A percentile compares a stretch with the other conserved stretches of the same genome.
These are phyloP conservation scores for Dichotomopilus funicola DNA, from an alignment of 2,329 filamentous ascomycete species.

Conservation along the genomic window DNA sequence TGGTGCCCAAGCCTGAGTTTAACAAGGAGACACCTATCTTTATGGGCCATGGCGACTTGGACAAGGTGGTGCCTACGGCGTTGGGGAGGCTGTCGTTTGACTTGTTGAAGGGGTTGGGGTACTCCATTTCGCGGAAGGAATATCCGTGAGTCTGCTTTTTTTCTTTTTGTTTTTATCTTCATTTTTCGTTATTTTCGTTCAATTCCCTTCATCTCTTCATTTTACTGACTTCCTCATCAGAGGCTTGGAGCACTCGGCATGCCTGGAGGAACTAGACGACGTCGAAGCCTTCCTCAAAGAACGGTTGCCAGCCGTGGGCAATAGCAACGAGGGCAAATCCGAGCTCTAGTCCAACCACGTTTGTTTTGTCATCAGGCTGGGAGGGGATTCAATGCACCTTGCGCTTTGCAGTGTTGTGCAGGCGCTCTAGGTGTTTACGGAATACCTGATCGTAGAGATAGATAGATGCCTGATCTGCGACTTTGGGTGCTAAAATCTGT, in stretches of 20 bases:
- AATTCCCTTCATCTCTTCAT: background rate
- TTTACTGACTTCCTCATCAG: conserved; percentile 33
- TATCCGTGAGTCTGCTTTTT: conserved; percentile 54
- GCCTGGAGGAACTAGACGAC: conserved; percentile 72
- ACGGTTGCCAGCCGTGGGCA: conserved; percentile 39
- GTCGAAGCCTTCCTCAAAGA: conserved; percentile 55
- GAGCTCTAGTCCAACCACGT: conserved; percentile 26
- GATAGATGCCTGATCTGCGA: background rate
- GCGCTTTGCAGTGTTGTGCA: background rate
- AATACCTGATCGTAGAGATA: too few species aligned
- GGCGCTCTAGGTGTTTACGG: background rate
- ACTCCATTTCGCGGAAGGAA: conserved; percentile 66
- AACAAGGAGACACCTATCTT: conserved; percentile 78
- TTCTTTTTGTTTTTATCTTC: too few species aligned
- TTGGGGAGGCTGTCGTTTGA: conserved; percentile 65
- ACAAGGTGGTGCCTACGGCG: conserved; percentile 63
- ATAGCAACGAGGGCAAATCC: conserved; percentile 27
- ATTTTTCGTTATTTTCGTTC: too few species aligned
- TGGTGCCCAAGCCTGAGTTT: conserved; percentile 37
- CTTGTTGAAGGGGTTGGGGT: conserved; percentile 61
- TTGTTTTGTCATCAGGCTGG: background rate
- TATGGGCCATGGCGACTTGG: conserved; percentile 78
- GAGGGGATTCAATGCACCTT: background rate
- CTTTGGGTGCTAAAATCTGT: background rate
- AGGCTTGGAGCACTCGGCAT: conserved; percentile 68